Conservation (phyloP, 441 rosid species). For the Bocquillonia castaneifolia region DNA sequence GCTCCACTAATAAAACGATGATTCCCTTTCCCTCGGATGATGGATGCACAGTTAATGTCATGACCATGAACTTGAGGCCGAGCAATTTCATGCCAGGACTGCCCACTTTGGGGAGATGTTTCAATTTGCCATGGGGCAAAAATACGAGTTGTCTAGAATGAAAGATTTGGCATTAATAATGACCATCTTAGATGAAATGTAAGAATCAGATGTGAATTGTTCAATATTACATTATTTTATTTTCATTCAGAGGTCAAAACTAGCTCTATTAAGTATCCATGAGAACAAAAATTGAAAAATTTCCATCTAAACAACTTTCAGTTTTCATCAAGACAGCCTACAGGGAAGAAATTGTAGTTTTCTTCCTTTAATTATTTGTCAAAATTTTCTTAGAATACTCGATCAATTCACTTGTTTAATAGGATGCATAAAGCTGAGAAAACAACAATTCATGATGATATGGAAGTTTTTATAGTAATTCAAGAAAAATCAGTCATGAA, state of each 20-base stretch:
- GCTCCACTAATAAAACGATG: conserved; percentile 92
- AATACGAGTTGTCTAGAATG: conserved; percentile 74
- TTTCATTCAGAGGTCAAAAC: background rate
- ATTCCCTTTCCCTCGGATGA: conserved; percentile 81
- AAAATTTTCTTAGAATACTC: background rate
- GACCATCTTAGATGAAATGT: background rate
- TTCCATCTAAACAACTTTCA: background rate
- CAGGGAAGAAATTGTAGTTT: background rate
- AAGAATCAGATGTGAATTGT: background rate
- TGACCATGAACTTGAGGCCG: conserved; percentile 99
- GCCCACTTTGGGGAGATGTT: conserved; percentile 29
- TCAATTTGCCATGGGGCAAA: conserved; percentile 75
- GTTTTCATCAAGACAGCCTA: background rate
- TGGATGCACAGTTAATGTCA: conserved; percentile 74
- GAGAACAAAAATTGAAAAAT: background rate
- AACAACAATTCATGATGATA: background rate
- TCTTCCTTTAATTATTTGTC: background rate
- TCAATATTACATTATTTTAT: conserved; percentile 1
- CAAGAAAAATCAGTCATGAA: conserved; percentile 5
- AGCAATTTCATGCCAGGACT: conserved; percentile 86
- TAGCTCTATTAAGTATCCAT: background rate
- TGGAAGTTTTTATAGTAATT: background rate
- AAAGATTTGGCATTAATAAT: background rate
- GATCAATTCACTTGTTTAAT: background rate
- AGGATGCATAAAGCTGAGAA: background rate